phyloP scores from a whole-genome alignment of 1,284 basidiomycete genomes.

The Cryptococcus sp. region DNA sequence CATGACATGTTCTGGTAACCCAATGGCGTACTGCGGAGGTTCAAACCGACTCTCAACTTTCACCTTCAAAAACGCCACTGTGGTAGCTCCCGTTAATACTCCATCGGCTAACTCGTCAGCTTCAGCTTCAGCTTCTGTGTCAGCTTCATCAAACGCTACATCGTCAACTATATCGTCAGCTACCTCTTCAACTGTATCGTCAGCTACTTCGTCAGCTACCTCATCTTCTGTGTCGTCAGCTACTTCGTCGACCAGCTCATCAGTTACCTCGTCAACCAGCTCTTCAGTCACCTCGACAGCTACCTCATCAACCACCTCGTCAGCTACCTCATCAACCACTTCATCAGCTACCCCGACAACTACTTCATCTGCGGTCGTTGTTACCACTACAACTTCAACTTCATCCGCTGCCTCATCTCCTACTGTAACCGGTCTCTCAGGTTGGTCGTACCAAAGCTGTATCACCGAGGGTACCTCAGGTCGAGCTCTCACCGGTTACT shows the following conservation, averaged over 20 bases:
- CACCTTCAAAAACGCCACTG: slow-evolving; percentile 3
- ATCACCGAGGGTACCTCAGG: slow-evolving; percentile 17
- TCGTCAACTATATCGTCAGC: slow-evolving; percentile 7
- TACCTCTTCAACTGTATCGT: slow-evolving; percentile 6
- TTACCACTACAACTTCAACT: background rate
- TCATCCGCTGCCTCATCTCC: slow-evolving; percentile 33
- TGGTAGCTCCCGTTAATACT: slow-evolving; percentile 7
- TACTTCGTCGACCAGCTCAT: slow-evolving; percentile 3
- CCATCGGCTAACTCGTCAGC: slow-evolving; percentile 12
- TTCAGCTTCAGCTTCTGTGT: slow-evolving; percentile 5
- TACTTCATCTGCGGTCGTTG: background rate
- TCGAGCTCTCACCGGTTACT: slow-evolving; percentile 23
- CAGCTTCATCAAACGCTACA: slow-evolving; percentile 5
- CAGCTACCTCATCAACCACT: slow-evolving; percentile 1
- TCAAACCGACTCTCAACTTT: background rate
- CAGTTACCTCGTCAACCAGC: slow-evolving; percentile 4
- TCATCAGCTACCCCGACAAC: background rate
- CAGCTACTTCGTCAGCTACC: slow-evolving; percentile 1
- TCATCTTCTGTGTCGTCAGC: slow-evolving; percentile 6
- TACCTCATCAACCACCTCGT: background rate
- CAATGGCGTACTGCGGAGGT: background rate
- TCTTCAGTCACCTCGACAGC: background rate
- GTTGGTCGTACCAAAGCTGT: slow-evolving; percentile 22
- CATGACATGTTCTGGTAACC: background rate
- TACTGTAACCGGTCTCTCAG: slow-evolving; percentile 7